phyloP scores from a whole-genome alignment of 306 rosid species.

The Prunus salicina region DNA sequence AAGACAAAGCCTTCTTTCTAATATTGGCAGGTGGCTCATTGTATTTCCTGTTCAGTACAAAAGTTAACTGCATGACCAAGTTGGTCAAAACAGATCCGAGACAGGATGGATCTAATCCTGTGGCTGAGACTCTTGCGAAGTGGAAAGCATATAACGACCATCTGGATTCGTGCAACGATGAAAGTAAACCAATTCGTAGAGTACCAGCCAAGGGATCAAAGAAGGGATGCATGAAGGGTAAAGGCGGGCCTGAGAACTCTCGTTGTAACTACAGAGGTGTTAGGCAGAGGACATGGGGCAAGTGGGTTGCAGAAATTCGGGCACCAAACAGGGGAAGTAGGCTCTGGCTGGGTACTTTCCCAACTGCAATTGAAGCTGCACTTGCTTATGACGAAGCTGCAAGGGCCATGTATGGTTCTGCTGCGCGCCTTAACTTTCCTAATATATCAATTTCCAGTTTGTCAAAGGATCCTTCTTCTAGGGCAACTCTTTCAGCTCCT shows the following conservation, averaged over 20 bases:
- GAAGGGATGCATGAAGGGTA: conserved; percentile 94
- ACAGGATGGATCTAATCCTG: conserved; percentile 64
- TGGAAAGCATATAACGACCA: conserved; percentile 69
- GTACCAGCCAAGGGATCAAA: conserved; percentile 85
- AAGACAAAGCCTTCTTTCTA: conserved; percentile 6
- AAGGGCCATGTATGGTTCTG: conserved; percentile 70
- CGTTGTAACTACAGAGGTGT: conserved; percentile 89
- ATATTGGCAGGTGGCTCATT: conserved; percentile 31
- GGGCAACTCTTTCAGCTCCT: conserved; percentile 19
- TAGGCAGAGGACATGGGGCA: conserved; percentile 94
- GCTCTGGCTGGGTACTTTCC: conserved; percentile 80
- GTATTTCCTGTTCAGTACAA: conserved; percentile 18
- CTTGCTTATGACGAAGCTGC: conserved; percentile 88
- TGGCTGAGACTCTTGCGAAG: conserved; percentile 52
- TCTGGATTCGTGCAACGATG: conserved; percentile 50
- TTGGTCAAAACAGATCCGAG: conserved; percentile 35
- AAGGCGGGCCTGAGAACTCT: conserved; percentile 90
- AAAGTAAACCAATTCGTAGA: conserved; percentile 45
- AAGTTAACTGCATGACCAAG: conserved; percentile 47
- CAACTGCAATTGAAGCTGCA: conserved; percentile 79
- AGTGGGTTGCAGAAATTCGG: conserved; percentile 89
- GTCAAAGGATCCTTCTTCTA: conserved; percentile 34
- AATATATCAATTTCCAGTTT: conserved; percentile 51
- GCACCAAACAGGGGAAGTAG: conserved; percentile 75
- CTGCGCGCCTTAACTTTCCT: conserved; percentile 81